Percentiles rank a stretch among this genome's conserved stretches.
Evolutionary conservation across 805 yeast genomes (phyloP).

Genomic region (Candida orba): DNA sequence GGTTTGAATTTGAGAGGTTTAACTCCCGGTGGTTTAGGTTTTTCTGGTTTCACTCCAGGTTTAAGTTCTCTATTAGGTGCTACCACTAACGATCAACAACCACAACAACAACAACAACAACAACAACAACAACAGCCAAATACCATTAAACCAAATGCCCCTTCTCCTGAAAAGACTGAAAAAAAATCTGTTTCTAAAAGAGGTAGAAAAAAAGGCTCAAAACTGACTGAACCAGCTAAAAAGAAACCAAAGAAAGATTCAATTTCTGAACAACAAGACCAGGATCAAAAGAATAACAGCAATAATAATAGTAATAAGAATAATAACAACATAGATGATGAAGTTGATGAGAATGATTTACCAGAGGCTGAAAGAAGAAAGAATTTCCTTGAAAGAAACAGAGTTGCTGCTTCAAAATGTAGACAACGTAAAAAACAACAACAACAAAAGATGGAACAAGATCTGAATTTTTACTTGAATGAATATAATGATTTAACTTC

Average conservation of each 20-base stretch:
- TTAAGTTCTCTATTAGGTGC: conserved; percentile 24
- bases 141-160: not conserved
- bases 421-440: conserved; percentile 90
- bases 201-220: conserved; percentile 10
- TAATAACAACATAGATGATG: not conserved
- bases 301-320: not conserved
- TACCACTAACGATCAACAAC: not conserved
- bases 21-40: conserved; percentile 21
- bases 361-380: conserved; percentile 71
- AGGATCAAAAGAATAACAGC: not conserved
- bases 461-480: conserved; percentile 57
- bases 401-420: conserved; percentile 94
- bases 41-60: conserved; percentile 29
- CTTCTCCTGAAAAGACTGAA: not conserved
- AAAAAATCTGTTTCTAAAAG: conserved; percentile 1
- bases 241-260: conserved; percentile 3
- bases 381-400: conserved; percentile 78
- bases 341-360: conserved; percentile 22
- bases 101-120: not conserved
- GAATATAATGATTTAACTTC: conserved; percentile 62
- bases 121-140: not conserved
- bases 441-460: conserved; percentile 75
- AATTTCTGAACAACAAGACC: not conserved
- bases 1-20: conserved; percentile 23
- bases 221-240: conserved; percentile 1